Evolutionary conservation across 1,284 basidiomycete genomes (phyloP).

Genomic region (Ceratobasidium sp.): DNA sequence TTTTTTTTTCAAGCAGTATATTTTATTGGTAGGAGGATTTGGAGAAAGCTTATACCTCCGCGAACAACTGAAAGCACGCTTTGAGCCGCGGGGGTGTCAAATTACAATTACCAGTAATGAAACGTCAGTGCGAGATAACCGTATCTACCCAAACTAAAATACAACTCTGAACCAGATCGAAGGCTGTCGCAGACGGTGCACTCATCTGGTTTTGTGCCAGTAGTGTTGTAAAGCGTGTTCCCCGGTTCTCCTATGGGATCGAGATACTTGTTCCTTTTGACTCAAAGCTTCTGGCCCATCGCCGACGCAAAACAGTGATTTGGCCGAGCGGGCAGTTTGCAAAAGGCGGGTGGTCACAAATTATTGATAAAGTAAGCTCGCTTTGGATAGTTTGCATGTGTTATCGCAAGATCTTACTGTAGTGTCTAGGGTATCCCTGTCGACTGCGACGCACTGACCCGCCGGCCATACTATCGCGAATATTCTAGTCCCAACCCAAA

Average conservation of each 20-base stretch:
- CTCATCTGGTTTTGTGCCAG: constrained; percentile 11
- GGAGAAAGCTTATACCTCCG: constrained; percentile 30
- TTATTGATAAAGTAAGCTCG: constrained; percentile 15
- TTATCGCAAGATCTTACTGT: neutral
- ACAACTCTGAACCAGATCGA: neutral
- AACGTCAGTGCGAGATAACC: neutral
- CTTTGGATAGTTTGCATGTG: no score
- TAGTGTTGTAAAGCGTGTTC: constrained; percentile 10
- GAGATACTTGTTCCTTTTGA: constrained; percentile 1
- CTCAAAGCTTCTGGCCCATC: neutral
- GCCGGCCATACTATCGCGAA: constrained; percentile 37
- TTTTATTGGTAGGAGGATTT: constrained; percentile 25
- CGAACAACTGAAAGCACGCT: constrained; percentile 8
- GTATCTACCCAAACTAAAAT: no score
- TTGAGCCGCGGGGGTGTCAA: neutral
- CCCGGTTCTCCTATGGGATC: constrained; percentile 19
- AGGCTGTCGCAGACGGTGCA: constrained; percentile 31
- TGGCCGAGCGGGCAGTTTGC: constrained; percentile 15
- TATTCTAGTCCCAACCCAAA: constrained; percentile 16
- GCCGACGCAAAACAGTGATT: neutral
- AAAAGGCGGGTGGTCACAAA: constrained; percentile 22
- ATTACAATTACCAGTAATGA: neutral
- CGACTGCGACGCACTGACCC: constrained; percentile 29
- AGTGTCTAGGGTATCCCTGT: constrained; percentile 8
- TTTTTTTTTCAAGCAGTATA: neutral